Evolutionary conservation across 2,329 filamentous ascomycete species (phyloP), one percentile per base, ranked within the genome.

Genomic region (Fusarium proliferatum): DNA sequence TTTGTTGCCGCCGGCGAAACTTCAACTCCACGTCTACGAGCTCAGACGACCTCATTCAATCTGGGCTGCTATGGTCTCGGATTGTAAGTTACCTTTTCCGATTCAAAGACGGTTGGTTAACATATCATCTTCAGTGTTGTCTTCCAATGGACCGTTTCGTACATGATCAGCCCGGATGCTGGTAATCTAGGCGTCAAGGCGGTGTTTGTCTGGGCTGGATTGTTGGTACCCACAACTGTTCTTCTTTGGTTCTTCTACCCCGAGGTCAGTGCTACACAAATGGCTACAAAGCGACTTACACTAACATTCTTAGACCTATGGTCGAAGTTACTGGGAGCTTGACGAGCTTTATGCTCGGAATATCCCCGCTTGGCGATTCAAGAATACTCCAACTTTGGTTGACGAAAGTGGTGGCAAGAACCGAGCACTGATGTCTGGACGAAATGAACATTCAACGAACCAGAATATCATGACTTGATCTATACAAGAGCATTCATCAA

Each of bases 291-390:
- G 12, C 3, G 6, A 26, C 9, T 28, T 26, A 5, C 5, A 28
- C 23, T 53, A 28, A 53, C 10, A 28, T 9, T 9, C 2, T 28
- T 53, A 67, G 64, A 67, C 61, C 10, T 67, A 67, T 17, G 64
- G 64, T 13, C 64, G 64, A 67, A 67, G 61, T 21, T 67, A 67
- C 19, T 64, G 51, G 64, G 64, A 67, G 15, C 64, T 67, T 23
- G 64, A 67, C 9, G 64, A 67, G 33, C 61, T 67, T 26, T 67
- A 67, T 36, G 61, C 63, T 39, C 38, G 64, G 11, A 64, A 58
- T n/a, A 67, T 67, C 21, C 64, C 64, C 10, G 61, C 64, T 19
- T 67, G 64, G 64, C 49, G 42, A 26, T 67, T 67, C n/a, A 67
- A 67, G 51, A 33, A 64, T 30, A 58, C 61, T 16, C 28, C 36